Evolutionary conservation across 1,284 basidiomycete species (phyloP), one percentile per base, ranked within the genome.

Genomic region (Ceratobasidium papillatum): DNA sequence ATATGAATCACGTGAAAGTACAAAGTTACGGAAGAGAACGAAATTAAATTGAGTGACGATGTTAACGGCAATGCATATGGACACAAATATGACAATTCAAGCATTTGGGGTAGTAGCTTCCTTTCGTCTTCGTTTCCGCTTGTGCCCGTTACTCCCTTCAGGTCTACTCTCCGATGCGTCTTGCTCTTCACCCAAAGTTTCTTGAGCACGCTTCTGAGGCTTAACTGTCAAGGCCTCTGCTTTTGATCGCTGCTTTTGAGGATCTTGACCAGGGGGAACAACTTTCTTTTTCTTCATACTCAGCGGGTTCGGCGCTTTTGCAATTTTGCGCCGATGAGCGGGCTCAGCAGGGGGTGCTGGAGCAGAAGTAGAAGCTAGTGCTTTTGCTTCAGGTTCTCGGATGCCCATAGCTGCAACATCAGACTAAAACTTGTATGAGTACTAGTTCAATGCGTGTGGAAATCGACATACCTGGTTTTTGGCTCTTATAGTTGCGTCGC

Each of bases 231-330:
- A 22, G 2, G 43, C 19, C 12, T 58, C 52, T 3, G 54, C 12
- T 52, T 27, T 74, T 51, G 61, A 45, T 64, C 7, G 41, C 1
- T 51, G 25, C 43, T 27, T 51, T 22, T 8, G 58, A 56, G 30
- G 63, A 47, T 32, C 58, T 2, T n/a, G n/a, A 8, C 59, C 45
- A 9, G 45, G 34, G 22, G 76, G 22, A 43, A 68, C 58, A 1
- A 78, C 76, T 80, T 87, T 91, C 84, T 95, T 95, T 86, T 95
- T 98, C 85, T 94, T 96, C 47, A 96, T 84, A 76, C 94, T 96
- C 3, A 99, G 86, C 17, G 97, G 95, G 83, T 99, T 99, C 0
- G 96, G 95, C 0, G 87, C 94, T 80, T 95, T 96, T 0, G 91
- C 90, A 0, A 89, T 90, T 79, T 87, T 91, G 78, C 86, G 88